A percentile compares a stretch with the other conserved stretches of the same genome.
Evolutionary conservation across 2,329 filamentous ascomycete genomes (phyloP).

Genomic region (Fusarium sp.): DNA sequence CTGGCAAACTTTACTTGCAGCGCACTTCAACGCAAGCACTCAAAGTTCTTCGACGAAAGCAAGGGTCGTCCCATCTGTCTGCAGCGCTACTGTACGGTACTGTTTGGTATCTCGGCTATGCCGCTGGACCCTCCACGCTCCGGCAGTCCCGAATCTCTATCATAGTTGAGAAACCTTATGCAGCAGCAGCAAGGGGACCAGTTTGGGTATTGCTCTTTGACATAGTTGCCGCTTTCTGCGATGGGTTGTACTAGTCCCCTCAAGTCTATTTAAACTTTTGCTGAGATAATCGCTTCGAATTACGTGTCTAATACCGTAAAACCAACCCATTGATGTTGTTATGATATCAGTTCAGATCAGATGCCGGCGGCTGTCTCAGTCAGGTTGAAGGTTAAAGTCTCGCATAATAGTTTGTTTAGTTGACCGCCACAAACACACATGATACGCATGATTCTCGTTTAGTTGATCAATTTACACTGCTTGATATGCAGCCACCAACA

Average conservation of each 20-base stretch:
- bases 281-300: not conserved
- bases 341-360: not conserved
- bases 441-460: slow-evolving; percentile 3
- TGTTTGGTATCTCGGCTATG: slow-evolving; percentile 31
- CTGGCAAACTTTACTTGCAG: slow-evolving; percentile 12
- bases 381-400: slow-evolving; percentile 10
- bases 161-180: slow-evolving; percentile 1
- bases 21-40: slow-evolving; percentile 15
- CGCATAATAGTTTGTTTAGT: slow-evolving; percentile 14
- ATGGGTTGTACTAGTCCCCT: not conserved
- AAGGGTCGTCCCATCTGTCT: slow-evolving; percentile 26
- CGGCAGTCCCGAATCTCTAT: slow-evolving; percentile 32
- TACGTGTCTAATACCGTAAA: slow-evolving; percentile 1
- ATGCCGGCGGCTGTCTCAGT: not conserved
- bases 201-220: not conserved
- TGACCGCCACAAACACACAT: slow-evolving; percentile 12
- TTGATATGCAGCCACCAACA: not conserved
- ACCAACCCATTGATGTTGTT: not conserved
- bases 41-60: slow-evolving; percentile 1
- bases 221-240: slow-evolving; percentile 4
- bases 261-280: slow-evolving; percentile 16
- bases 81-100: slow-evolving; percentile 15
- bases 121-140: slow-evolving; percentile 32
- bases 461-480: slow-evolving; percentile 4
- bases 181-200: not conserved